Percentiles rank a stretch among this genome's conserved stretches.
Evolutionary conservation across 805 yeast species (phyloP).

Genomic region (Yarrowia deformans): DNA sequence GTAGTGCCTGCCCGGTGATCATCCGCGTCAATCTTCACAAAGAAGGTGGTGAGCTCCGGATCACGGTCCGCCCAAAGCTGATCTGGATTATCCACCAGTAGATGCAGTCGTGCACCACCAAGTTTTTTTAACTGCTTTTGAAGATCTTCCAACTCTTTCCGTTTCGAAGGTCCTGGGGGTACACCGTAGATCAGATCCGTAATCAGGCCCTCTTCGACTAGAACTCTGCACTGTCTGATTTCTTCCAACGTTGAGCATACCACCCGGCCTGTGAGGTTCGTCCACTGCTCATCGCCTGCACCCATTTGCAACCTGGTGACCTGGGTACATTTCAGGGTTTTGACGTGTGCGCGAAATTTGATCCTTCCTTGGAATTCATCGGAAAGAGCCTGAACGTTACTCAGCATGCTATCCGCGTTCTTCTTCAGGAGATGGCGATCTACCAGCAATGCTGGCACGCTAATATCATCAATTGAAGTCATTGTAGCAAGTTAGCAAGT

Average conservation of each 20-base stretch:
- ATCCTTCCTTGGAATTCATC: slow-evolving; percentile 44
- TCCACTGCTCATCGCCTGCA: slow-evolving; percentile 1
- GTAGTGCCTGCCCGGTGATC: slow-evolving; percentile 70
- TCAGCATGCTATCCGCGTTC: slow-evolving; percentile 16
- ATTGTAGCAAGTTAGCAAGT: neutral
- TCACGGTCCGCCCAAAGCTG: slow-evolving; percentile 56
- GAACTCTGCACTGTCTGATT: slow-evolving; percentile 60
- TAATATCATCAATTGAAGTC: slow-evolving; percentile 14
- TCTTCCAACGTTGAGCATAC: slow-evolving; percentile 76
- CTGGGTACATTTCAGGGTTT: slow-evolving; percentile 74
- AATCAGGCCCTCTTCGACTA: slow-evolving; percentile 53
- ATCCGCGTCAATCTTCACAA: slow-evolving; percentile 75
- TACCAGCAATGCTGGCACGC: slow-evolving; percentile 31
- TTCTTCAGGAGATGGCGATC: neutral
- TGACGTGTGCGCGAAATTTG: slow-evolving; percentile 72
- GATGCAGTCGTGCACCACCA: slow-evolving; percentile 46
- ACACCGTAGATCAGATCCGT: slow-evolving; percentile 65
- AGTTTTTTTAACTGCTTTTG: slow-evolving; percentile 53
- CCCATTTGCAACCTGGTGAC: slow-evolving; percentile 65
- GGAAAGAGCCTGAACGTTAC: slow-evolving; percentile 9
- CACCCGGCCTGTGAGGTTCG: slow-evolving; percentile 49
- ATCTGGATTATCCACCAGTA: slow-evolving; percentile 67
- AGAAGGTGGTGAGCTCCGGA: slow-evolving; percentile 58
- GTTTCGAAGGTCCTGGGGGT: slow-evolving; percentile 61
- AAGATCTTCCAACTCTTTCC: slow-evolving; percentile 52